Evolutionary conservation across 768 basidiomycete species (phyloP).

Genomic region (Collybia nuda): DNA sequence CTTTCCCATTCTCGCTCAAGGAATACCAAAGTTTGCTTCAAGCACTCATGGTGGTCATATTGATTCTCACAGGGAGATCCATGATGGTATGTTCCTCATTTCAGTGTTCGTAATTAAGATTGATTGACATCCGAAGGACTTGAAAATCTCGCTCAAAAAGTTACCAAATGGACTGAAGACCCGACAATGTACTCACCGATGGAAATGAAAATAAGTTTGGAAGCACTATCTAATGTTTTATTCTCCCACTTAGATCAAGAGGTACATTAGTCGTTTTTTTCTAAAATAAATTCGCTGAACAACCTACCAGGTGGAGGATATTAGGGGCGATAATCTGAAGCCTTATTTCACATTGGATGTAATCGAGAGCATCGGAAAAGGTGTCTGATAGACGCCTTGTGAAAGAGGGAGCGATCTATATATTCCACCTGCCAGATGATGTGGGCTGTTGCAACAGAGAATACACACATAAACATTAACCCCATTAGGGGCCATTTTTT

Average conservation of each 20-base stretch:
- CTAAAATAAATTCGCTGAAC: background rate
- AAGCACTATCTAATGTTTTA: slow-evolving; percentile 46
- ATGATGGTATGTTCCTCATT: slow-evolving; percentile 35
- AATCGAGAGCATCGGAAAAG: slow-evolving; percentile 22
- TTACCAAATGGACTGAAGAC: slow-evolving; percentile 40
- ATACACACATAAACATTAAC: no score
- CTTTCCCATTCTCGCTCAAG: slow-evolving; percentile 50
- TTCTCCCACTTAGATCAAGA: slow-evolving; percentile 57
- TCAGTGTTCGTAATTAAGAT: background rate
- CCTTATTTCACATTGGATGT: slow-evolving; percentile 54
- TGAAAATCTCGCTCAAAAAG: slow-evolving; percentile 36
- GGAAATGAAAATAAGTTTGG: slow-evolving; percentile 49
- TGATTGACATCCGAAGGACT: slow-evolving; percentile 31
- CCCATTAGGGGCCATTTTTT: no score
- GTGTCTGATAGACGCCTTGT: no score
- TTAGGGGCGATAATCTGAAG: slow-evolving; percentile 49
- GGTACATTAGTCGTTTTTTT: slow-evolving; percentile 23
- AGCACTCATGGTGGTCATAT: slow-evolving; percentile 42
- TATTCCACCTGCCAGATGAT: no score
- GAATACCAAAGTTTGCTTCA: slow-evolving; percentile 46
- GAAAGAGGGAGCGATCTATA: no score
- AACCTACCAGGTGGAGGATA: slow-evolving; percentile 41
- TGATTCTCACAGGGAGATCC: slow-evolving; percentile 51
- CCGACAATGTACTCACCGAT: slow-evolving; percentile 47
- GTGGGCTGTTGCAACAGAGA: no score